Evolutionary conservation across 352 stramenopile genomes (phyloP).

Genomic region (Pythium dissotocum): DNA sequence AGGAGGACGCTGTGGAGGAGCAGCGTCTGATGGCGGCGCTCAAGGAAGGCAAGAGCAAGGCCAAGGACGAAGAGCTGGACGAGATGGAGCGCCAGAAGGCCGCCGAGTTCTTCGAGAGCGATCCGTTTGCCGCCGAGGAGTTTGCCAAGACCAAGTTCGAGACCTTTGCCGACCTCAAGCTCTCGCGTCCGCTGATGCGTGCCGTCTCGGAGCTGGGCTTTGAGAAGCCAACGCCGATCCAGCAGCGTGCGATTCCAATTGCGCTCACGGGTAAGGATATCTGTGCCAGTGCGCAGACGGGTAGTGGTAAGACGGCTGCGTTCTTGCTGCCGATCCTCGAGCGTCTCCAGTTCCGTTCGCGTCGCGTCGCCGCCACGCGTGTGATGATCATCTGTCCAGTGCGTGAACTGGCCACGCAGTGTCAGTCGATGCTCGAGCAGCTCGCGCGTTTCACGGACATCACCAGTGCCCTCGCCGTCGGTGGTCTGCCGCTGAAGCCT

Average conservation of each 20-base stretch:
- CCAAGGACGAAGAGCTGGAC: slow-evolving; percentile 65
- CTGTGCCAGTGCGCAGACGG: slow-evolving; percentile 96
- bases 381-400: slow-evolving; percentile 98
- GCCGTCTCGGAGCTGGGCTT: slow-evolving; percentile 97
- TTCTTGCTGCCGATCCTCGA: slow-evolving; percentile 98
- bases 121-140: slow-evolving; percentile 76
- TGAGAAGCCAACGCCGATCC: slow-evolving; percentile 94
- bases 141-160: slow-evolving; percentile 86
- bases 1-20: slow-evolving; percentile 80
- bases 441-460: slow-evolving; percentile 96
- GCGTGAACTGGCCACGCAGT: slow-evolving; percentile 96
- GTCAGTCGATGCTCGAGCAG: slow-evolving; percentile 94
- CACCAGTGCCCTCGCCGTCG: slow-evolving; percentile 91
- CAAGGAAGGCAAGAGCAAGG: slow-evolving; percentile 54
- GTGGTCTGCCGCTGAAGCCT: slow-evolving; percentile 86
- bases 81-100: slow-evolving; percentile 81
- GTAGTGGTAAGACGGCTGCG: slow-evolving; percentile 98
- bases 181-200: slow-evolving; percentile 96
- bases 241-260: slow-evolving; percentile 93
- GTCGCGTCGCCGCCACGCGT: slow-evolving; percentile 85
- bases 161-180: slow-evolving; percentile 96
- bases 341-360: slow-evolving; percentile 93
- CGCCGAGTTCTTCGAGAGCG: slow-evolving; percentile 78
- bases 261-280: slow-evolving; percentile 96
- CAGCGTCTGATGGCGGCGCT: slow-evolving; percentile 65